Percentiles rank a stretch among this genome's conserved stretches.
Evolutionary conservation across 1,139 yeast genomes (phyloP).

Genomic region (Meyerozyma guilliermondii): DNA sequence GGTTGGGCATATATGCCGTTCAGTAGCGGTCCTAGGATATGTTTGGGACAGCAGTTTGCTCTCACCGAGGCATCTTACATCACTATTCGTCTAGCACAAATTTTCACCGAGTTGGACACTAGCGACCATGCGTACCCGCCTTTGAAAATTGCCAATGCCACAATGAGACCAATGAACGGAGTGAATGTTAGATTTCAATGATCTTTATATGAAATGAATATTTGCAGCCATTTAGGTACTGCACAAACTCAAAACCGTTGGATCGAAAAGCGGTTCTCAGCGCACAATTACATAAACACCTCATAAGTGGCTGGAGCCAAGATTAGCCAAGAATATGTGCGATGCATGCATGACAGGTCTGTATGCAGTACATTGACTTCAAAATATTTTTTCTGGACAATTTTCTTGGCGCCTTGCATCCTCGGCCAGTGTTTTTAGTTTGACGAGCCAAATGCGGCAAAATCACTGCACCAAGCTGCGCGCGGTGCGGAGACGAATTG

Average conservation of each 20-base stretch:
- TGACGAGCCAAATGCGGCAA: too few relatives aligned
- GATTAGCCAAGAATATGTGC: not conserved
- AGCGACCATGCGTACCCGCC: not conserved
- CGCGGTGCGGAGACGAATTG: too few relatives aligned
- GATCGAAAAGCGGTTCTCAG: too few relatives aligned
- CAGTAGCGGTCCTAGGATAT: slow-evolving; percentile 41
- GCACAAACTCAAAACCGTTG: too few relatives aligned
- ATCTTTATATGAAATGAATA: too few relatives aligned
- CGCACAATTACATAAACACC: too few relatives aligned
- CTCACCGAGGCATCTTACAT: slow-evolving; percentile 39
- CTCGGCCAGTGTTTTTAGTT: not conserved
- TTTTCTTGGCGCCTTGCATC: not conserved
- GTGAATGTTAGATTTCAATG: slow-evolving; percentile 3
- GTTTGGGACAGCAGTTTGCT: slow-evolving; percentile 44
- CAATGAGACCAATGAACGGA: slow-evolving; percentile 1
- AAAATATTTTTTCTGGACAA: not conserved
- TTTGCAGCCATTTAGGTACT: too few relatives aligned
- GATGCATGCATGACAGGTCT: not conserved
- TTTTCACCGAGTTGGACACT: not conserved
- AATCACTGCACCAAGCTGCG: too few relatives aligned
- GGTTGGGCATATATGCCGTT: slow-evolving; percentile 44
- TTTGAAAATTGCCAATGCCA: not conserved
- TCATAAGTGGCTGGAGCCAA: too few relatives aligned
- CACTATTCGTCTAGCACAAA: slow-evolving; percentile 1
- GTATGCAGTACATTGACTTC: not conserved